Conservation (phyloP, 1,284 basidiomycete genomes). For the Pyrrhoderma lamaoense region DNA sequence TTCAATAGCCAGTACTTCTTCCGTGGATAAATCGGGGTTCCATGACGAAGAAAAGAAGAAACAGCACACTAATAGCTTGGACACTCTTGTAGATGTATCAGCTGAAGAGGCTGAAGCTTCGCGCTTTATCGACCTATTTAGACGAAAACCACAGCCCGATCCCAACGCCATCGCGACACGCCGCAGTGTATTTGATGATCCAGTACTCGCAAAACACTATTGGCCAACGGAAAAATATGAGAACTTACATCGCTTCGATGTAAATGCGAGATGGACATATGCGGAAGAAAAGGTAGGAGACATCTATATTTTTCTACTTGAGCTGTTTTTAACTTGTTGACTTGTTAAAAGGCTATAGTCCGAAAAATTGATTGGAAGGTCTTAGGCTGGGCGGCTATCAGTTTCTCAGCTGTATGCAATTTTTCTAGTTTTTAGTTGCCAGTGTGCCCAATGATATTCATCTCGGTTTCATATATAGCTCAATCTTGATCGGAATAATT, state of each 20-base stretch:
- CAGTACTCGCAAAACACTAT: conserved; percentile 43
- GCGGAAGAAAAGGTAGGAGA: conserved; percentile 55
- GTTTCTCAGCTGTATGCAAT: conserved; percentile 47
- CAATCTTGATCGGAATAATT: conserved; percentile 50
- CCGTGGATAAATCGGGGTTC: no score
- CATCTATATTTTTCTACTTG: no score
- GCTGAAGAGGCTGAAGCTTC: no score
- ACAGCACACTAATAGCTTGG: no score
- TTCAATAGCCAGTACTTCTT: no score
- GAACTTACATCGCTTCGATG: conserved; percentile 60
- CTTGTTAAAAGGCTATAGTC: conserved; percentile 35
- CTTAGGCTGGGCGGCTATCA: conserved; percentile 56
- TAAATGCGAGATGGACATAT: conserved; percentile 60
- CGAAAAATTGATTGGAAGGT: conserved; percentile 58
- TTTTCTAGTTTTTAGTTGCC: background rate
- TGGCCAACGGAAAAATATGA: conserved; percentile 54
- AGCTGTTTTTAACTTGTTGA: background rate
- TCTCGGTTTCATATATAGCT: conserved; percentile 9
- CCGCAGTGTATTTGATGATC: conserved; percentile 52
- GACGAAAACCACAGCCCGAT: conserved; percentile 20
- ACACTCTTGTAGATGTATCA: no score
- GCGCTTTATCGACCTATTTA: no score
- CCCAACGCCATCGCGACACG: conserved; percentile 46
- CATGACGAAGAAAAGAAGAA: no score
- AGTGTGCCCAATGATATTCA: background rate